A percentile compares a stretch with the other conserved stretches of the same genome.
Evolutionary conservation across 2,329 filamentous ascomycete species (phyloP).

Genomic region (Ceratocystis alfenasii): DNA sequence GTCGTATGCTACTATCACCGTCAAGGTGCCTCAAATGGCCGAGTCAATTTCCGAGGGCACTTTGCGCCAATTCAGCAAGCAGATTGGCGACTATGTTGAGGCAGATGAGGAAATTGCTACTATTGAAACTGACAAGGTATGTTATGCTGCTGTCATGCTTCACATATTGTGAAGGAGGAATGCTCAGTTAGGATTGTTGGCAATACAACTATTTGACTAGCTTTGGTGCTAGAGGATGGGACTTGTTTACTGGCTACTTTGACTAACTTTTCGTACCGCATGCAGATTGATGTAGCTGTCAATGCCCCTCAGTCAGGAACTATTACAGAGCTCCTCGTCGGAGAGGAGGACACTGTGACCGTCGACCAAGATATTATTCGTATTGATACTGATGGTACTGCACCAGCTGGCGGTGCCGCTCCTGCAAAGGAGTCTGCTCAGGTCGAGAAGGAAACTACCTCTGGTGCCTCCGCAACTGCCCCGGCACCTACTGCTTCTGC

Average conservation of each 20-base stretch:
- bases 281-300: conserved; percentile 86
- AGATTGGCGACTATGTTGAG: conserved; percentile 87
- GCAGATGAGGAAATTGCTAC: conserved; percentile 96
- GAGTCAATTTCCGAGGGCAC: conserved; percentile 98
- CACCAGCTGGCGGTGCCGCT: conserved; percentile 13
- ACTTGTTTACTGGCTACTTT: conserved; percentile 1
- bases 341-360: conserved; percentile 87
- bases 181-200: too few species aligned
- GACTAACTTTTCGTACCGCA: not conserved
- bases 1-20: conserved; percentile 63
- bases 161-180: not conserved
- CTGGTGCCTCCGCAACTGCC: not conserved
- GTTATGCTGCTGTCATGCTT: conserved; percentile 17
- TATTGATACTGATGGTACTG: conserved; percentile 55
- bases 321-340: conserved; percentile 83
- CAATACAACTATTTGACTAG: too few species aligned
- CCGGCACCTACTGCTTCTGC: conserved; percentile 25
- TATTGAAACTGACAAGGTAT: conserved; percentile 96
- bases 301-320: conserved; percentile 84
- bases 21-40: conserved; percentile 96
- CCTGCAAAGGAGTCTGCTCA: conserved; percentile 5
- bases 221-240: not conserved
- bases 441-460: conserved; percentile 9
- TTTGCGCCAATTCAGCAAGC: conserved; percentile 85
- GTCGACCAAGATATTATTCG: conserved; percentile 87